Base-by-base conservation (phyloP, 768 basidiomycete species). In the Leucocoprinus leucothites region DNA sequence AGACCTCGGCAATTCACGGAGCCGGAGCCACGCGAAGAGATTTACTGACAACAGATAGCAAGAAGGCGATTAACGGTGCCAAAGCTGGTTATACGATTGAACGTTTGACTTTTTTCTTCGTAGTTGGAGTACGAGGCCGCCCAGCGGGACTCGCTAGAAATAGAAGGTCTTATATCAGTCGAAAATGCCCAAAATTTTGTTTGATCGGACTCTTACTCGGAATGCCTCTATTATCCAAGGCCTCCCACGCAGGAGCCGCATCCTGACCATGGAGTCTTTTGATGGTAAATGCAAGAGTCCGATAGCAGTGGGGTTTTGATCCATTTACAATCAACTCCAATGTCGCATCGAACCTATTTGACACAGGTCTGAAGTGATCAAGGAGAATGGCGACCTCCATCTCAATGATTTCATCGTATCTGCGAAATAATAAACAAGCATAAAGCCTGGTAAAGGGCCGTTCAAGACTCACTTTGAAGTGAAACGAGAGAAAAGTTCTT, bases 401-500 rank as follows among this genome's bases (percentile, higher is more conserved):
- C 28, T 58, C 28, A 19, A 41, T 58, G 24, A 58, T 14, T 7
- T 47, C 42, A 1, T 46, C 13, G 24, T 58, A 45, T 28, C 57
- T 58, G 14, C 13, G 19, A 9, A 25, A 18, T 8, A 19, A 6
- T 26, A 9, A 31, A 36, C 38, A 14, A 22, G 21, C 2, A 3
- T 8, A 34, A 19, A 50, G 8, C 13, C 3, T 8, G 40, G 28
- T 42, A 7, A 13, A 6, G 3, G 7, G n/a, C n/a, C n/a, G n/a
- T n/a, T n/a, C n/a, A 18, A 43, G 14, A 36, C 48, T 43, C 36
- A 54, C 57, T 45, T 43, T 8, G 48, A 45, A 1, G 58, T 48
- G 46, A 58, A 58, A 18, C 35, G 25, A 6, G 41, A 51, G 47
- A 61, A 58, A 18, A 55, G 36, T 22, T 61, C 60, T 11, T 46